Conservation (phyloP, 441 rosid species). For the Pelargonium australe region DNA sequence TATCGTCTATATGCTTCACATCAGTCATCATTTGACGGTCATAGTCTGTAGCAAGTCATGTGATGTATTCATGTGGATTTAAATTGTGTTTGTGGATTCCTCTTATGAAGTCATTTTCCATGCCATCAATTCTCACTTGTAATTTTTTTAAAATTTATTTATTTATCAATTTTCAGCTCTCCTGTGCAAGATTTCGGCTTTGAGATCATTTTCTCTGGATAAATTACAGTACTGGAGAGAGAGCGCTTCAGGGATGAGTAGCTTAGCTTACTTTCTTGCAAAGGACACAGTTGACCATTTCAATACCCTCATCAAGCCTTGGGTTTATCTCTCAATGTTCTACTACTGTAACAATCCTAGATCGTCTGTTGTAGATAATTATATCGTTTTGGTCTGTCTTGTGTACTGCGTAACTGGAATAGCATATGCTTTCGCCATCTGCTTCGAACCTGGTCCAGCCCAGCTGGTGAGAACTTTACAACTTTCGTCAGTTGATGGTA, state of each 20-base stretch:
- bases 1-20: background rate
- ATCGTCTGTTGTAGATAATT: slow-evolving; percentile 67
- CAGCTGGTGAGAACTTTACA: slow-evolving; percentile 60
- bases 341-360: slow-evolving; percentile 95
- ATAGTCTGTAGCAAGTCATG: background rate
- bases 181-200: slow-evolving; percentile 82
- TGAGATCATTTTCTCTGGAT: slow-evolving; percentile 85
- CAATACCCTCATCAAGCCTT: slow-evolving; percentile 82
- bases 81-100: background rate
- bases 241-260: slow-evolving; percentile 81
- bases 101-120: background rate
- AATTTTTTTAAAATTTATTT: background rate
- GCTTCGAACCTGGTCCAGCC: slow-evolving; percentile 82
- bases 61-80: background rate
- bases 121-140: background rate
- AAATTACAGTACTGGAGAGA: slow-evolving; percentile 91
- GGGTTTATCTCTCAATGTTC: slow-evolving; percentile 88
- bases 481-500: background rate
- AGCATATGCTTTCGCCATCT: slow-evolving; percentile 71
- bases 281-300: slow-evolving; percentile 90
- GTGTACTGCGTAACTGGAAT: slow-evolving; percentile 91
- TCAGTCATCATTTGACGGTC: background rate
- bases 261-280: slow-evolving; percentile 80
- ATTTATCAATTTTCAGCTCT: slow-evolving; percentile 48
- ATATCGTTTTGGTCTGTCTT: slow-evolving; percentile 64